Evolutionary conservation across 83 land plant species (phyloP).

Genomic region (Picea mariana): DNA sequence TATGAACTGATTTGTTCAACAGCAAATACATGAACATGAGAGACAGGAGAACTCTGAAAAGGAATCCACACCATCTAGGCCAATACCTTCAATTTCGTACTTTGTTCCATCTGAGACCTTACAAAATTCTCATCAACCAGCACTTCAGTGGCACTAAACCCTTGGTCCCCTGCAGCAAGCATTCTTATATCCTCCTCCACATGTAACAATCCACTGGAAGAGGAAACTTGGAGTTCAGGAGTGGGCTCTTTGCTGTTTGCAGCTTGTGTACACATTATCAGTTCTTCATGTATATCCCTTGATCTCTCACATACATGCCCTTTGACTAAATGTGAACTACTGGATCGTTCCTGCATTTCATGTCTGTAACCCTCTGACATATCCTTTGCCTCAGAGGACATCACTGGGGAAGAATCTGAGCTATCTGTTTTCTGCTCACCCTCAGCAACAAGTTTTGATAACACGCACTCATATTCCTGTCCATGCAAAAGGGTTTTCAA

Average conservation of each 20-base stretch:
- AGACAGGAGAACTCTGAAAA: neutral
- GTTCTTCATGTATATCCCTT: neutral
- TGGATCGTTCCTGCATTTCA: too few relatives aligned
- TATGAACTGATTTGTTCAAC: neutral
- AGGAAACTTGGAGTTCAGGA: neutral
- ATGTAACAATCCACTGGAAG: neutral
- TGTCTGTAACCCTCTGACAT: too few relatives aligned
- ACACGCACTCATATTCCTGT: too few relatives aligned
- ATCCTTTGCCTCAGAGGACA: too few relatives aligned
- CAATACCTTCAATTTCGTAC: neutral
- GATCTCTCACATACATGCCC: neutral
- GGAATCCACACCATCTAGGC: neutral
- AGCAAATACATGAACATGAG: neutral
- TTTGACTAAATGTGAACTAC: too few relatives aligned
- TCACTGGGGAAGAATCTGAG: too few relatives aligned
- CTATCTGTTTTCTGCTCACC: too few relatives aligned
- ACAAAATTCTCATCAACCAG: slow-evolving; percentile 25
- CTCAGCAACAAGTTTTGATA: too few relatives aligned
- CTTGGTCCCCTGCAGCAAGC: slow-evolving; percentile 1
- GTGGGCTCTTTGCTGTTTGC: slow-evolving; percentile 7
- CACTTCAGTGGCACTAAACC: neutral
- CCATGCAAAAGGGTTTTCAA: too few relatives aligned
- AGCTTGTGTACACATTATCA: slow-evolving; percentile 23
- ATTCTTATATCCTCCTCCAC: slow-evolving; percentile 7
- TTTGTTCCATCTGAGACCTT: slow-evolving; percentile 20